Evolutionary conservation across 129 eudicot species (phyloP).

Genomic region (Oenanthe sinensis): DNA sequence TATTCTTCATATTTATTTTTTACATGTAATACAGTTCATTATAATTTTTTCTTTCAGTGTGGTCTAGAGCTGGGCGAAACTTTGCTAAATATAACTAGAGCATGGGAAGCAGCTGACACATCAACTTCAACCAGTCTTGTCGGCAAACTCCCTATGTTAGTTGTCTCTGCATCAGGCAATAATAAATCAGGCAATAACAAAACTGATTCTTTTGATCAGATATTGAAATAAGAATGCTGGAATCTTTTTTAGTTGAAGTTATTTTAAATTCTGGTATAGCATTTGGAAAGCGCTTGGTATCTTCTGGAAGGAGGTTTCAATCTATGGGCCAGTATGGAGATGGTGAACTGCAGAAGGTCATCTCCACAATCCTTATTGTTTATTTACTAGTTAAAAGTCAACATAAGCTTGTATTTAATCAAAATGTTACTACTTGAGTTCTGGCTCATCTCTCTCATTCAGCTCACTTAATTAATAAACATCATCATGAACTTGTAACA

Average conservation of each 20-base stretch:
- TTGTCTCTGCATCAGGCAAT: constrained; percentile 36
- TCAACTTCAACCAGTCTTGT: constrained; percentile 56
- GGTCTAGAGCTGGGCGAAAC: constrained; percentile 83
- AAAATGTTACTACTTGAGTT: not conserved
- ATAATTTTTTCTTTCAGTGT: constrained; percentile 40
- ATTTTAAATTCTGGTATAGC: constrained; percentile 47
- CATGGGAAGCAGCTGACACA: constrained; percentile 90
- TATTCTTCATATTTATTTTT: not conserved
- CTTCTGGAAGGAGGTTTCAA: constrained; percentile 94
- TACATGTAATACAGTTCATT: not conserved
- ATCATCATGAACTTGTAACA: not conserved
- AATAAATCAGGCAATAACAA: constrained; percentile 62
- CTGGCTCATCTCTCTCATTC: not conserved
- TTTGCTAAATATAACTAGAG: constrained; percentile 66
- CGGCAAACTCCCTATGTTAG: constrained; percentile 51
- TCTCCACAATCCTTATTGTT: constrained; percentile 17
- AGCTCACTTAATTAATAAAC: not conserved
- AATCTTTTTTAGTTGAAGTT: constrained; percentile 16
- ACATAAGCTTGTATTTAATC: not conserved
- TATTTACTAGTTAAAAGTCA: not conserved
- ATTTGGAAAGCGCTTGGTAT: constrained; percentile 67
- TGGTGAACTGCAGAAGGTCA: constrained; percentile 89
- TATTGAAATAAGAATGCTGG: not conserved
- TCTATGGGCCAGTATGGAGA: constrained; percentile 91
- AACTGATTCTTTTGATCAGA: constrained; percentile 12